Evolutionary conservation across 2,329 filamentous ascomycete species (phyloP).

Genomic region (Fusarium armeniacum): DNA sequence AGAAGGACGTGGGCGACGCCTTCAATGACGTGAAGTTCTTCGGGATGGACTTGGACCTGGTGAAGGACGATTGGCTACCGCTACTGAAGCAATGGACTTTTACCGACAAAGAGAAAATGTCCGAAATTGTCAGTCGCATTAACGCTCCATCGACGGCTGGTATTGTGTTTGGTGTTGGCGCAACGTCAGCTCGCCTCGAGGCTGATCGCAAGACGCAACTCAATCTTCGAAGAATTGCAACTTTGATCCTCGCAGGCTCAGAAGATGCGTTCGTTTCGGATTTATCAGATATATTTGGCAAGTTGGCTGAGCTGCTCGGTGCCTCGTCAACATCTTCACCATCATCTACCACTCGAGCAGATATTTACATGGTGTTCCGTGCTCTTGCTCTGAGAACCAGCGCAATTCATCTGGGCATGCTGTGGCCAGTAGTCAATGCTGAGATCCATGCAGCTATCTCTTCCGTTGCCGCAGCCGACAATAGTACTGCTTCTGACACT

Average conservation of each 20-base stretch:
- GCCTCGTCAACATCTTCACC: slow-evolving; percentile 92
- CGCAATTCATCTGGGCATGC: slow-evolving; percentile 81
- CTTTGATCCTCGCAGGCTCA: slow-evolving; percentile 81
- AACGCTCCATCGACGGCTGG: slow-evolving; percentile 90
- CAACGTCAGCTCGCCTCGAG: slow-evolving; percentile 92
- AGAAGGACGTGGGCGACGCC: slow-evolving; percentile 90
- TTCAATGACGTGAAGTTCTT: slow-evolving; percentile 94
- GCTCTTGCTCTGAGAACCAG: slow-evolving; percentile 85
- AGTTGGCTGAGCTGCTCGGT: slow-evolving; percentile 85
- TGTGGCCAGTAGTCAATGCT: slow-evolving; percentile 92
- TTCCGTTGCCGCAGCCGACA: slow-evolving; percentile 77
- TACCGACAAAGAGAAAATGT: slow-evolving; percentile 88
- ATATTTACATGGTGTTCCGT: slow-evolving; percentile 89
- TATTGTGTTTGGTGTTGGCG: slow-evolving; percentile 98
- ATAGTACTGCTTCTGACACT: slow-evolving; percentile 74
- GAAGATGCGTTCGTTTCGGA: slow-evolving; percentile 86
- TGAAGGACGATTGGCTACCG: slow-evolving; percentile 83
- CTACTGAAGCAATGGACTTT: slow-evolving; percentile 87
- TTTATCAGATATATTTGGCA: slow-evolving; percentile 80
- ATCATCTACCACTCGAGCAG: slow-evolving; percentile 88
- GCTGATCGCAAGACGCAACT: slow-evolving; percentile 94
- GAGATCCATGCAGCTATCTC: slow-evolving; percentile 86
- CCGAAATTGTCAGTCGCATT: slow-evolving; percentile 83
- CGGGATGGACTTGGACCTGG: slow-evolving; percentile 73
- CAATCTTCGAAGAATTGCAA: slow-evolving; percentile 84